Percentiles rank a stretch among this genome's conserved stretches.
These are phyloP conservation scores for Chaetothyriales sp. DNA, from an alignment of 2,329 filamentous ascomycete genomes.

Conservation along the genomic window DNA sequence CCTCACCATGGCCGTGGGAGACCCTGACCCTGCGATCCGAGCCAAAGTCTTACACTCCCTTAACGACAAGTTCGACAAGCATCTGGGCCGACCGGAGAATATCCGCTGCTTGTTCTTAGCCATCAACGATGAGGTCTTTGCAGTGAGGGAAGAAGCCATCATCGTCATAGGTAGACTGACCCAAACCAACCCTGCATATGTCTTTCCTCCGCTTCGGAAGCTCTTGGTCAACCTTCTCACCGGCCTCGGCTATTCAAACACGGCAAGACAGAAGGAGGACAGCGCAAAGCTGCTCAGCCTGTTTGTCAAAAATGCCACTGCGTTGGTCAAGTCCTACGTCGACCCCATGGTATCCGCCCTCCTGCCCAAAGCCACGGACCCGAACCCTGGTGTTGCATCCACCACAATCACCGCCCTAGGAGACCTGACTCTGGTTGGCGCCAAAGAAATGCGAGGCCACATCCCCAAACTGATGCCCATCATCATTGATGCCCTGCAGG, in stretches of 20 bases:
- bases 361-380: constrained; percentile 78
- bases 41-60: constrained; percentile 76
- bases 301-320: constrained; percentile 81
- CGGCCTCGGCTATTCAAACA: constrained; percentile 90
- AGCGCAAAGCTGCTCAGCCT: constrained; percentile 86
- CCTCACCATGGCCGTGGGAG: constrained; percentile 83
- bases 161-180: constrained; percentile 90
- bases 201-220: constrained; percentile 89
- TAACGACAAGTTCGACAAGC: constrained; percentile 85
- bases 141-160: constrained; percentile 86
- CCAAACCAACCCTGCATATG: constrained; percentile 84
- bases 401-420: constrained; percentile 93
- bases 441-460: constrained; percentile 84
- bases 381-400: constrained; percentile 74
- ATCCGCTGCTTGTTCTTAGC: constrained; percentile 90
- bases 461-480: constrained; percentile 87
- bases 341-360: constrained; percentile 90
- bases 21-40: constrained; percentile 77
- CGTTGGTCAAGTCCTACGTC: constrained; percentile 88
- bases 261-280: constrained; percentile 86
- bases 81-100: constrained; percentile 94
- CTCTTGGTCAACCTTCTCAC: constrained; percentile 91
- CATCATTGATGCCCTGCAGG: constrained; percentile 84
- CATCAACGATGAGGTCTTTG: constrained; percentile 85
- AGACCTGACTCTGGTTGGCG: constrained; percentile 83